Evolutionary conservation across 1,139 yeast genomes (phyloP).

Genomic region (Kurtzmaniella quercitrusa): DNA sequence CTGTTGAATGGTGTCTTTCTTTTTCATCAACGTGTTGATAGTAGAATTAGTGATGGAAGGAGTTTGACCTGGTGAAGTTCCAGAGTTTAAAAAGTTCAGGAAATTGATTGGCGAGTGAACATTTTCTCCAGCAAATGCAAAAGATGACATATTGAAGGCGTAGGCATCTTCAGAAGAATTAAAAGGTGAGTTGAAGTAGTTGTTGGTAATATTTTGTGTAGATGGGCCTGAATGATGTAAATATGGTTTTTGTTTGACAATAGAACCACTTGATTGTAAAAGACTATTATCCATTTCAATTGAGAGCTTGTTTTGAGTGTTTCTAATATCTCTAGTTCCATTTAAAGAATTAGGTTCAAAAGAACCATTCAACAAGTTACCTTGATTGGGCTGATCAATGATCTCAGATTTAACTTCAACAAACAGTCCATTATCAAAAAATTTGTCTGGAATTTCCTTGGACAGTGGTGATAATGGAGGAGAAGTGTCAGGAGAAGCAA

Average conservation of each 20-base stretch:
- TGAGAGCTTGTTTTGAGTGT: background rate
- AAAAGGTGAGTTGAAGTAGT: slow-evolving; percentile 28
- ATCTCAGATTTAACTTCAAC: background rate
- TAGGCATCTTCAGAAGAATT: slow-evolving; percentile 22
- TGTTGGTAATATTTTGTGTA: slow-evolving; percentile 31
- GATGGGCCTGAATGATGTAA: slow-evolving; percentile 32
- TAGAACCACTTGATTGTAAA: background rate
- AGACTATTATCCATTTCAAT: background rate
- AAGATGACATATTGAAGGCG: slow-evolving; percentile 34
- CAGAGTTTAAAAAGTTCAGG: background rate
- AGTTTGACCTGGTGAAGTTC: slow-evolving; percentile 1
- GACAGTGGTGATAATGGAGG: slow-evolving; percentile 2
- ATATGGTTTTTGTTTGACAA: background rate
- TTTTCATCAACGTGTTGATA: slow-evolving; percentile 9
- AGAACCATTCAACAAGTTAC: background rate
- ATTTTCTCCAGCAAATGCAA: slow-evolving; percentile 20
- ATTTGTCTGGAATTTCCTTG: slow-evolving; percentile 1
- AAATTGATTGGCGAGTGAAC: slow-evolving; percentile 1
- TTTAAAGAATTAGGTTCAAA: background rate
- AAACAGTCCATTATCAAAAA: background rate
- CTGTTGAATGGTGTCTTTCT: slow-evolving; percentile 1
- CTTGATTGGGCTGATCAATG: background rate
- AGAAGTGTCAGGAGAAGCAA: background rate
- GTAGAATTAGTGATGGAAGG: slow-evolving; percentile 3
- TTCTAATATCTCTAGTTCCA: background rate